Conservation (phyloP, 768 basidiomycete genomes). For the Xanthoconium stramineum region DNA sequence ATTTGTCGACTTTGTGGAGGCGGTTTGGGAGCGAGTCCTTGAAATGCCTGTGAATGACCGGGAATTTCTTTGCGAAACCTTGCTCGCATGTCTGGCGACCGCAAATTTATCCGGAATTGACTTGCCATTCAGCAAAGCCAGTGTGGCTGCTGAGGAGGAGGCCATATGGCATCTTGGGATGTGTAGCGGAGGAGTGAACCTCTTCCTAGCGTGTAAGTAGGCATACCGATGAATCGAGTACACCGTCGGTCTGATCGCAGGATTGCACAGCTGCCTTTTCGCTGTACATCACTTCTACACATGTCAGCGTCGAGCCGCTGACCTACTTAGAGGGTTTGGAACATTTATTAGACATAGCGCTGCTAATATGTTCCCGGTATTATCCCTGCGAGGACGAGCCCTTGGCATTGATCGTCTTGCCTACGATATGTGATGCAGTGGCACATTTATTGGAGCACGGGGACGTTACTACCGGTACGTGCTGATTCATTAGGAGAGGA, state of each 20-base stretch:
- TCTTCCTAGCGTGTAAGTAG: conserved; percentile 42
- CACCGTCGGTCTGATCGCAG: neutral
- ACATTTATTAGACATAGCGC: conserved; percentile 46
- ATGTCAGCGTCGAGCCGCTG: conserved; percentile 33
- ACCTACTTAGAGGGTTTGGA: conserved; percentile 42
- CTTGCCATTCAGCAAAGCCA: conserved; percentile 2
- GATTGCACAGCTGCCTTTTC: conserved; percentile 44
- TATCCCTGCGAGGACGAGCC: conserved; percentile 47
- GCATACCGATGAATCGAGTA: neutral
- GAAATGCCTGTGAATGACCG: conserved; percentile 1
- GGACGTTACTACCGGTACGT: conserved; percentile 28
- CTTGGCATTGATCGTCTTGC: conserved; percentile 47
- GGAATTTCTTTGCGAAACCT: conserved; percentile 31
- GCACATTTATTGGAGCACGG: conserved; percentile 33
- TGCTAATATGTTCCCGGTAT: conserved; percentile 46
- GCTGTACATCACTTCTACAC: conserved; percentile 36
- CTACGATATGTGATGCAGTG: conserved; percentile 51
- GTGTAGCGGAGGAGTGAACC: conserved; percentile 26
- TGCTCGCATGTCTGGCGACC: conserved; percentile 37
- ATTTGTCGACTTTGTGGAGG: conserved; percentile 12
- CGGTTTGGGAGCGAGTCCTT: conserved; percentile 14
- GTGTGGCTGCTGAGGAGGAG: conserved; percentile 28
- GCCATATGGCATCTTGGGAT: conserved; percentile 38
- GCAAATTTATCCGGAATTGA: conserved; percentile 13
- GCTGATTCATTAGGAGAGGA: neutral